Conservation (phyloP, 257 asterid species). For the Verbascum thapsus region DNA sequence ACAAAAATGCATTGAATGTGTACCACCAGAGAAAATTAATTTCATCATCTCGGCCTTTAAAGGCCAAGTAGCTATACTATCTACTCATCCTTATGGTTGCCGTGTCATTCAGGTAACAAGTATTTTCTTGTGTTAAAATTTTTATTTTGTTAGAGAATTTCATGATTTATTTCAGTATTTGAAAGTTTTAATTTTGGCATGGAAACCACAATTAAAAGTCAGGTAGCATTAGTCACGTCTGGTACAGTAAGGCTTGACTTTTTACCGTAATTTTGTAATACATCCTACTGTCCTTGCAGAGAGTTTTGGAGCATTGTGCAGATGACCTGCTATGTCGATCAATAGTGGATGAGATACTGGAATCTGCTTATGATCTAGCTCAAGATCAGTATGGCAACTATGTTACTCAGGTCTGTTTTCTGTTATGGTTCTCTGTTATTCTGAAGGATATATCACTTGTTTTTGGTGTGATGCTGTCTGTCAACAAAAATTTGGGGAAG, state of each 20-base stretch:
- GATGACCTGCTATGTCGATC: slow-evolving; percentile 60
- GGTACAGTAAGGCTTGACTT: neutral
- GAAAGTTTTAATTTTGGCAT: neutral
- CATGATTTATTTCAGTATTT: neutral
- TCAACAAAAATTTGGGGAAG: neutral
- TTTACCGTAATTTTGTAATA: neutral
- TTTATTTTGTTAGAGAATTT: slow-evolving; percentile 15
- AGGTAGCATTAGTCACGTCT: neutral
- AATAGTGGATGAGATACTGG: slow-evolving; percentile 86
- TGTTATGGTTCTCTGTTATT: neutral
- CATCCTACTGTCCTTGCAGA: slow-evolving; percentile 47
- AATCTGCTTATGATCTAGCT: slow-evolving; percentile 71
- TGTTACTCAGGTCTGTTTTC: slow-evolving; percentile 69
- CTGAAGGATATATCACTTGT: neutral
- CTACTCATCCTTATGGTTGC: slow-evolving; percentile 96
- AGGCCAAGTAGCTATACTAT: slow-evolving; percentile 73
- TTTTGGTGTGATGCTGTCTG: neutral
- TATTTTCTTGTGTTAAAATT: neutral
- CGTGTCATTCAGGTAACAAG: slow-evolving; percentile 85
- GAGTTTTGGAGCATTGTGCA: slow-evolving; percentile 84
- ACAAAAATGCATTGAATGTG: slow-evolving; percentile 82
- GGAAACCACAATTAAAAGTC: slow-evolving; percentile 10
- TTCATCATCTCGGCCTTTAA: slow-evolving; percentile 74
- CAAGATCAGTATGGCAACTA: slow-evolving; percentile 92
- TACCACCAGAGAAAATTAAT: slow-evolving; percentile 62